Conservation (phyloP, 2,329 filamentous ascomycete species). For the Corynespora cassiicola region DNA sequence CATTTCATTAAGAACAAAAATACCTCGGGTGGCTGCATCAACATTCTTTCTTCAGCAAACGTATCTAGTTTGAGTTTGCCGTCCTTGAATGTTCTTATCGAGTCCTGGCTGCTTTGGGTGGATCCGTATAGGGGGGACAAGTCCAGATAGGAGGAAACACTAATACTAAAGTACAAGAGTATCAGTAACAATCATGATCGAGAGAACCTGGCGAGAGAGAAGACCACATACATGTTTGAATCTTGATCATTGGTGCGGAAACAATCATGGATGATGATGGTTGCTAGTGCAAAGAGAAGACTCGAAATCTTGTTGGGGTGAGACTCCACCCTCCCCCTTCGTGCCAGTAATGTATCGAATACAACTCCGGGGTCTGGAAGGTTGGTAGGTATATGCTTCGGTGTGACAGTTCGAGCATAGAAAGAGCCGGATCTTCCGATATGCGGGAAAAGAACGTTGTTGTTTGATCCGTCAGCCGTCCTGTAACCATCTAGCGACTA, state of each 20-base stretch:
- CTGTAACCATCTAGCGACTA: no score
- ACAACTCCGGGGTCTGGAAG: constrained; percentile 68
- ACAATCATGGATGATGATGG: constrained; percentile 65
- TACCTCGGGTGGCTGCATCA: constrained; percentile 71
- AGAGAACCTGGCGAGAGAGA: no score
- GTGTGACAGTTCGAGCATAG: constrained; percentile 68
- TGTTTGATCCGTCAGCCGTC: constrained; percentile 45
- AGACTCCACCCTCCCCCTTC: constrained; percentile 59
- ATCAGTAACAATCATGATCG: no score
- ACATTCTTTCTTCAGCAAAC: constrained; percentile 67
- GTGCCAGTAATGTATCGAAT: constrained; percentile 70
- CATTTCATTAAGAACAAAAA: constrained; percentile 77
- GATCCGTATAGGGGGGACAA: constrained; percentile 73
- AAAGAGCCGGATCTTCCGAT: constrained; percentile 65
- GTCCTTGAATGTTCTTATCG: constrained; percentile 57
- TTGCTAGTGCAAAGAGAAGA: constrained; percentile 74
- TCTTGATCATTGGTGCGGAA: constrained; percentile 69
- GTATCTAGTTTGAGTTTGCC: constrained; percentile 72
- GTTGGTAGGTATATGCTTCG: constrained; percentile 59
- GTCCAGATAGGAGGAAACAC: constrained; percentile 76
- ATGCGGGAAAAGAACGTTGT: constrained; percentile 65
- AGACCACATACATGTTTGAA: no score
- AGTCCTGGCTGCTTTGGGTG: constrained; percentile 66
- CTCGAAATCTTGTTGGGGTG: constrained; percentile 73
- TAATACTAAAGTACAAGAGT: no score